Conservation (phyloP, 208 protist genomes). For the Trypanosoma vivax region DNA sequence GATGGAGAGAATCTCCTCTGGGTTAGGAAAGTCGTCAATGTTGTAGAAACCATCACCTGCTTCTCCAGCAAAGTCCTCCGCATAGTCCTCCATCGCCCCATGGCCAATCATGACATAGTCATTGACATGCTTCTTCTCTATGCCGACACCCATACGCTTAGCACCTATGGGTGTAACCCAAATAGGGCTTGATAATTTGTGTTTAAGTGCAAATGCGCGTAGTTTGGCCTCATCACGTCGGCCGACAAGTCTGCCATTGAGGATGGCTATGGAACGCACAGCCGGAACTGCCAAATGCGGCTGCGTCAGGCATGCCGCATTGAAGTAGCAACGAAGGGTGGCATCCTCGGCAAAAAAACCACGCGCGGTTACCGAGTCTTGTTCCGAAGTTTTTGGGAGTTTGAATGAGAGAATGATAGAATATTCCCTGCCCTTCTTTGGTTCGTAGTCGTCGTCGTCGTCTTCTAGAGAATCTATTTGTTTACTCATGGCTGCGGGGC, state of each 20-base stretch:
- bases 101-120: constrained; percentile 69
- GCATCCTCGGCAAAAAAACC: constrained; percentile 84
- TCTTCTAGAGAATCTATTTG: background rate
- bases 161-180: constrained; percentile 67
- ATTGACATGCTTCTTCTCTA: constrained; percentile 41
- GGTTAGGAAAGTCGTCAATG: constrained; percentile 67
- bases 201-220: constrained; percentile 62
- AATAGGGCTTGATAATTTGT: constrained; percentile 84
- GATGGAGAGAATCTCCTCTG: constrained; percentile 64
- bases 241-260: constrained; percentile 72
- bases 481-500: constrained; percentile 14
- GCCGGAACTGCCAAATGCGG: constrained; percentile 74
- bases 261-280: constrained; percentile 70
- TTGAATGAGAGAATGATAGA: constrained; percentile 11
- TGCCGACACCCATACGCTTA: constrained; percentile 53
- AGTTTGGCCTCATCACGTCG: constrained; percentile 72
- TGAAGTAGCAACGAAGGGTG: constrained; percentile 82
- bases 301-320: constrained; percentile 62
- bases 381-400: background rate
- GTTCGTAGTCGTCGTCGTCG: background rate
- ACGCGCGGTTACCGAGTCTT: background rate
- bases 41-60: constrained; percentile 81
- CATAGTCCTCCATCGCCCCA: constrained; percentile 36
- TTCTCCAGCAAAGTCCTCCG: constrained; percentile 24
- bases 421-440: background rate